Conservation (phyloP, 2,329 filamentous ascomycete genomes). For the Penicillium sp. region DNA sequence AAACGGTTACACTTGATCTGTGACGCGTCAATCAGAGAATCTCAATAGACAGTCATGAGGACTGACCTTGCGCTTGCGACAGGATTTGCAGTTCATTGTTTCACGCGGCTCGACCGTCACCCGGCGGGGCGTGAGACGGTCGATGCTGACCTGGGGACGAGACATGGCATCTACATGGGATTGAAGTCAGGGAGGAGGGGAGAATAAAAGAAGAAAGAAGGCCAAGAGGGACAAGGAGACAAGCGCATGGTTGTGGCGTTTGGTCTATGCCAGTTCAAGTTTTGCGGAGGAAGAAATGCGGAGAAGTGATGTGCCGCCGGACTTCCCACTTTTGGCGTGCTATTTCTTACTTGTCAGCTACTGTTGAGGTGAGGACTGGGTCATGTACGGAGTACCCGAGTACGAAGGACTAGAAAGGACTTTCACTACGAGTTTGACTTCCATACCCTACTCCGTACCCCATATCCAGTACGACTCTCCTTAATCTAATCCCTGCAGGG, state of each 20-base stretch:
- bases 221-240: slow-evolving; percentile 7
- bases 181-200: neutral
- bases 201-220: slow-evolving; percentile 10
- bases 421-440: too few species aligned
- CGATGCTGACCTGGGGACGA: slow-evolving; percentile 77
- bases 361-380: too few species aligned
- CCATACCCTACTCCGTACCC: too few species aligned
- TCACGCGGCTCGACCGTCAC: slow-evolving; percentile 76
- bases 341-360: neutral
- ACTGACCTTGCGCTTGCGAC: slow-evolving; percentile 82
- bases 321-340: slow-evolving; percentile 6
- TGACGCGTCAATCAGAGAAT: slow-evolving; percentile 1
- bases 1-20: slow-evolving; percentile 92
- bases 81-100: slow-evolving; percentile 95
- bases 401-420: too few species aligned
- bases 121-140: slow-evolving; percentile 71
- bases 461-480: too few species aligned
- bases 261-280: slow-evolving; percentile 3
- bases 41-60: neutral
- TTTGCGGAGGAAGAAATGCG: slow-evolving; percentile 21
- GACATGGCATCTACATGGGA: slow-evolving; percentile 53
- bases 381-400: too few species aligned
- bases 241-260: slow-evolving; percentile 12
- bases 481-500: neutral
- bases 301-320: slow-evolving; percentile 21